phyloP scores from a whole-genome alignment of 768 basidiomycete species.

The Tricholoma sp. region DNA sequence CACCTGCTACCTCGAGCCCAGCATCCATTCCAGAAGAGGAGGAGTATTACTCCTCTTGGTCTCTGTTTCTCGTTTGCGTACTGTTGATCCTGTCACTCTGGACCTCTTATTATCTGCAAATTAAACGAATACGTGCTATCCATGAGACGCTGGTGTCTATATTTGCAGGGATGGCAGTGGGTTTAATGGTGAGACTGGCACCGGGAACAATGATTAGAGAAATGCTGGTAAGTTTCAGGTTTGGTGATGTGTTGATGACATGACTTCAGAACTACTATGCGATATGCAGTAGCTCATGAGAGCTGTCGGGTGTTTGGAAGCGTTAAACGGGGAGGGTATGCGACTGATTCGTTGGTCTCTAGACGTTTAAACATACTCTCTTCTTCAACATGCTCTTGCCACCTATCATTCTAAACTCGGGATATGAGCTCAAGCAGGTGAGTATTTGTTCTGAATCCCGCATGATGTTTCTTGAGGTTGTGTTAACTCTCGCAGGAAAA shows the following conservation, averaged over 20 bases:
- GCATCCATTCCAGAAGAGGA: constrained; percentile 61
- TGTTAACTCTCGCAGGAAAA: constrained; percentile 65
- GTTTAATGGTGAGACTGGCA: constrained; percentile 81
- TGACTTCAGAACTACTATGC: not conserved
- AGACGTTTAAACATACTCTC: constrained; percentile 96
- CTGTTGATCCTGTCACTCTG: constrained; percentile 91
- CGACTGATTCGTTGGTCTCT: not conserved
- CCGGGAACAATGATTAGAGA: constrained; percentile 94
- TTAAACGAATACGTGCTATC: constrained; percentile 90
- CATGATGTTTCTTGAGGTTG: not conserved
- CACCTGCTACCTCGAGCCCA: constrained; percentile 23
- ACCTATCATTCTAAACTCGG: constrained; percentile 96
- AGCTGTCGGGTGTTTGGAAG: not conserved
- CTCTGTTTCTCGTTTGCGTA: constrained; percentile 87
- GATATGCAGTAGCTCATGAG: no score
- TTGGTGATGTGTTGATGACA: not conserved
- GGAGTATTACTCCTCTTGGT: constrained; percentile 91
- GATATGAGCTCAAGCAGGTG: constrained; percentile 96
- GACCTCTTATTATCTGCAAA: constrained; percentile 97
- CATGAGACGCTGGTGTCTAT: constrained; percentile 97
- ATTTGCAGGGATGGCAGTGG: constrained; percentile 94
- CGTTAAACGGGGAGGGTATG: not conserved
- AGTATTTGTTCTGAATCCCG: constrained; percentile 16
- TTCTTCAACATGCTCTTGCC: constrained; percentile 98
- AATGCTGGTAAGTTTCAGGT: constrained; percentile 76